Percentiles rank a stretch among this genome's conserved stretches.
Evolutionary conservation across 495 filamentous ascomycete species (phyloP).

Genomic region (Penicillium macrosclerotiorum): DNA sequence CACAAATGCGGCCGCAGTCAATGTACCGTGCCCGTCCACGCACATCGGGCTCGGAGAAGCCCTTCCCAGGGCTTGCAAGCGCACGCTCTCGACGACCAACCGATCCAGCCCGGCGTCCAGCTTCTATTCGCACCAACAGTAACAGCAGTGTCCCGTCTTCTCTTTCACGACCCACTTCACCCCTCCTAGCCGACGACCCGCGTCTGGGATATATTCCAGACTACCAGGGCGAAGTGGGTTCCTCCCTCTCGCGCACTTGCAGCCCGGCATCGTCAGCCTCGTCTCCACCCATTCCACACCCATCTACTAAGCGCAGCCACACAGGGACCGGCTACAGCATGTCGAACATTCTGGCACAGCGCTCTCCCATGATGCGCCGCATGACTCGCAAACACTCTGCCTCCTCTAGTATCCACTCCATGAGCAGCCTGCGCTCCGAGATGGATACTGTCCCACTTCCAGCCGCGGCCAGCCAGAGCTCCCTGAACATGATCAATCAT

Average conservation of each 20-base stretch:
- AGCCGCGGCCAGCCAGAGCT: conserved; percentile 3
- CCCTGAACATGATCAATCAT: background rate
- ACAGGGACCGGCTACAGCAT: conserved; percentile 25
- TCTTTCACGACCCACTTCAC: conserved; percentile 17
- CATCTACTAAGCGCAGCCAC: conserved; percentile 22
- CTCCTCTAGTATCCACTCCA: conserved; percentile 70
- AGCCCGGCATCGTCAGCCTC: conserved; percentile 25
- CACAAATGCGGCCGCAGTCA: conserved; percentile 7
- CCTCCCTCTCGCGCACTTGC: conserved; percentile 17
- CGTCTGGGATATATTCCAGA: conserved; percentile 19
- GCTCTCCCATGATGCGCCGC: conserved; percentile 28
- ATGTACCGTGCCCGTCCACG: conserved; percentile 20
- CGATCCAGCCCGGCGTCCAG: conserved; percentile 21
- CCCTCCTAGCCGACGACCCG: conserved; percentile 14
- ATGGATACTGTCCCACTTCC: conserved; percentile 41
- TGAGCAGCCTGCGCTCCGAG: conserved; percentile 57
- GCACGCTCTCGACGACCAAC: conserved; percentile 16
- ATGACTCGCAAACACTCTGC: conserved; percentile 47
- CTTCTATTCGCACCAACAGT: conserved; percentile 31
- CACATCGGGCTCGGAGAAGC: conserved; percentile 26
- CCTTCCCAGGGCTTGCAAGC: conserved; percentile 9
- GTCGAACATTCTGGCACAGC: conserved; percentile 22
- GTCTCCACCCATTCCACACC: conserved; percentile 13
- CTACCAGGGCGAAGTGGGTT: conserved; percentile 19
- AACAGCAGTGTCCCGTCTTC: conserved; percentile 25